phyloP scores from a whole-genome alignment of 768 basidiomycete species.

The Kondoa malvinella region DNA sequence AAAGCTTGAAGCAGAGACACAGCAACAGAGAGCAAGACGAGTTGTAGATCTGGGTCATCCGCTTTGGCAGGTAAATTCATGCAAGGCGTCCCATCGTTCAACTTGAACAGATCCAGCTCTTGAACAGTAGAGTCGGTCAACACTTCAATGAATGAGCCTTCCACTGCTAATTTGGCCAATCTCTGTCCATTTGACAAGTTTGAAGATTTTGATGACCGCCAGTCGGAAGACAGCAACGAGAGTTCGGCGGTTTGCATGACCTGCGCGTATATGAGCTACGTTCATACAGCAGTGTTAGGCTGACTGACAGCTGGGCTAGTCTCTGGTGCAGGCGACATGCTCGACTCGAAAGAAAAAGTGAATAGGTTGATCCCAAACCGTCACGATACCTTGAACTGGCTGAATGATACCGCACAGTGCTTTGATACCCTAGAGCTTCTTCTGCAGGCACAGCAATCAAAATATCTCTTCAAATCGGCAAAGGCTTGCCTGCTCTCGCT shows the following conservation, averaged over 20 bases:
- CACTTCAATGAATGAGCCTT: background rate
- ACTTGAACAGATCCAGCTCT: background rate
- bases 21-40: conserved; percentile 41
- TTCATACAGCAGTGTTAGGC: too few relatives aligned
- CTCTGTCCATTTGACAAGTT: background rate
- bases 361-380: too few relatives aligned
- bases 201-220: background rate
- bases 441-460: too few relatives aligned
- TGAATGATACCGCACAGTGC: too few relatives aligned
- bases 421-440: too few relatives aligned
- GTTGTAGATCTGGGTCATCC: background rate
- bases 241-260: background rate
- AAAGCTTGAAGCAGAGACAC: conserved; percentile 75
- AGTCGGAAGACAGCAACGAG: background rate
- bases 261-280: too few relatives aligned
- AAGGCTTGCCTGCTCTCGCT: too few relatives aligned
- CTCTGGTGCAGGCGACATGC: too few relatives aligned
- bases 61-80: background rate
- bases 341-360: too few relatives aligned
- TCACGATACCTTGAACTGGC: too few relatives aligned
- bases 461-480: too few relatives aligned
- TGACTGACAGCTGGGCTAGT: too few relatives aligned
- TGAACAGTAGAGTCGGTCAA: background rate
- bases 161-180: background rate
- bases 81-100: background rate